phyloP scores from a whole-genome alignment of 164 flowering plant genomes.

The Aristolochia fimbriata region DNA sequence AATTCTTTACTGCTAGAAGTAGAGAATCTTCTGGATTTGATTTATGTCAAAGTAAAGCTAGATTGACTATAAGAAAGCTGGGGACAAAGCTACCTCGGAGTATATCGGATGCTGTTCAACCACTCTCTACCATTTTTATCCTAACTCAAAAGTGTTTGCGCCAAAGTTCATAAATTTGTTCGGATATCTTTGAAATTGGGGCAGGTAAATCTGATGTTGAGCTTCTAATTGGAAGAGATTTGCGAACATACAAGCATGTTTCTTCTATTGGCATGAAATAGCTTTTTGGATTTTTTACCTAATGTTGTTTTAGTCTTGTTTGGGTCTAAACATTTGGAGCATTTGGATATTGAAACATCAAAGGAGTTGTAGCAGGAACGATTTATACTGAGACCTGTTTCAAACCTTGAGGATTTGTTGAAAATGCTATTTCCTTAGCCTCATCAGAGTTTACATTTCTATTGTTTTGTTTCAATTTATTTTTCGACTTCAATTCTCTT shows the following conservation, averaged over 20 bases:
- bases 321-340: background rate
- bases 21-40: conserved; percentile 22
- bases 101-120: conserved; percentile 58
- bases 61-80: conserved; percentile 45
- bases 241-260: conserved; percentile 10
- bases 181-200: conserved; percentile 23
- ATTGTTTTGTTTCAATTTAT: background rate
- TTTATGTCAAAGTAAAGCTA: conserved; percentile 31
- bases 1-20: conserved; percentile 51
- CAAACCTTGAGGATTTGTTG: background rate
- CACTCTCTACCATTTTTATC: conserved; percentile 34
- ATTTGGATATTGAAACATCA: background rate
- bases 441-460: background rate
- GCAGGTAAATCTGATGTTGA: conserved; percentile 46
- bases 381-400: background rate
- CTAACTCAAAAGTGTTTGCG: conserved; percentile 34
- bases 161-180: conserved; percentile 40
- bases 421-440: background rate
- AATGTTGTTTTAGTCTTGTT: background rate
- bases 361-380: background rate
- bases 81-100: conserved; percentile 44
- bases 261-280: background rate
- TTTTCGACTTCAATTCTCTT: background rate
- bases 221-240: conserved; percentile 16
- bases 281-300: conserved; percentile 2